Conservation (phyloP, 1,284 basidiomycete genomes). For the Porodaedalea pini region DNA sequence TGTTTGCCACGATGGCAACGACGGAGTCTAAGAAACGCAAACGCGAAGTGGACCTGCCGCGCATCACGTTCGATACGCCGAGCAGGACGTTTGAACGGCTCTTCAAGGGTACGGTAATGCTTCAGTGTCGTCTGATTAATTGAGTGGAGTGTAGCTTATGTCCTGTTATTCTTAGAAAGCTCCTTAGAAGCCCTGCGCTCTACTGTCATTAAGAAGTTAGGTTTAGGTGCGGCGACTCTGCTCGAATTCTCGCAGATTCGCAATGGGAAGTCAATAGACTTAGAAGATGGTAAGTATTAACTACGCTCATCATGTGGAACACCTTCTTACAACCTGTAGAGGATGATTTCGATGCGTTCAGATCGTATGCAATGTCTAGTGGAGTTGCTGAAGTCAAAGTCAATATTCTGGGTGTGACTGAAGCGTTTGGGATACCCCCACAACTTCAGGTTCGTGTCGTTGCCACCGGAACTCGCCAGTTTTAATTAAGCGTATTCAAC, state of each 20-base stretch:
- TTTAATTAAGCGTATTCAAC: background rate
- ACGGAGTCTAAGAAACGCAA: conserved; percentile 46
- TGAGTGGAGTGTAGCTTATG: conserved; percentile 1
- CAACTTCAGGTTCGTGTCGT: conserved; percentile 6
- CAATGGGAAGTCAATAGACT: conserved; percentile 50
- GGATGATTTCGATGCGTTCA: conserved; percentile 74
- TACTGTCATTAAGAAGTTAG: conserved; percentile 58
- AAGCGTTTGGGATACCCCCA: background rate
- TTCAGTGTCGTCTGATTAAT: background rate
- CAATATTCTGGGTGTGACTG: conserved; percentile 22
- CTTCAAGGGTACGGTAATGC: conserved; percentile 49
- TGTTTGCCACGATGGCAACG: background rate
- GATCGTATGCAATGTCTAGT: conserved; percentile 38
- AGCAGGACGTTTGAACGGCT: conserved; percentile 56
- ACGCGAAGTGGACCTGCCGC: conserved; percentile 41
- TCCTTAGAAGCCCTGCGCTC: conserved; percentile 54
- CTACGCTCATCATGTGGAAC: background rate
- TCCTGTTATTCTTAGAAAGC: conserved; percentile 40
- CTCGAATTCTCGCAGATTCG: conserved; percentile 56
- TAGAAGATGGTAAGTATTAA: conserved; percentile 61
- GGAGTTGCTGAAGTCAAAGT: conserved; percentile 40
- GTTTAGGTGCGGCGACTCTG: conserved; percentile 37
- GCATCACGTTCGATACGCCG: conserved; percentile 52
- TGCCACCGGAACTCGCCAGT: background rate
- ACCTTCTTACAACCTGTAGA: conserved; percentile 39